Base-by-base conservation (phyloP, 2,329 filamentous ascomycete species). In the Colletotrichum kahawae region DNA sequence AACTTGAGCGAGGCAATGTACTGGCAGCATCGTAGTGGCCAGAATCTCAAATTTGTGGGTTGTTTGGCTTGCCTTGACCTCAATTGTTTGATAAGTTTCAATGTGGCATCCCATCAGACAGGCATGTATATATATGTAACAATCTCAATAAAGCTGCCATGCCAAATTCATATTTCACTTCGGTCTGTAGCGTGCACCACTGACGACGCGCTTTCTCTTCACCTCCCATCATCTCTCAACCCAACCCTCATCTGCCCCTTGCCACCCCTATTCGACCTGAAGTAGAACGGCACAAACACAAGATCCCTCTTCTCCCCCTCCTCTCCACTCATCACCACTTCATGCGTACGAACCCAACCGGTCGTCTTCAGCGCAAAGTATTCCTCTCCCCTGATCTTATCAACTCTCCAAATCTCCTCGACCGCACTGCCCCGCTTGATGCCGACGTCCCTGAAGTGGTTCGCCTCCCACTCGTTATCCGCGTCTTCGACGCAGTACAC, bases 401-500 rank as follows among this genome's bases (percentile, higher is more conserved):
- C 76, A 18, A 68, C 77, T 36, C 73, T 70, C 51, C 73, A 63
- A 66, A 80, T 79, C 51, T 80, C 80, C 9, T 31, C 66, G 6
- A 80, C 57, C 2, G 31, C 12, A 8, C 79, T 70, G 21, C 76
- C 77, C 14, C 78, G 71, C 60, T 77, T 78, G 64, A 84, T 78
- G 18, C 79, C 80, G n/a, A 85, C 76, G 70, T 85, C 83, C 77
- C 87, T 90, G 83, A 91, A 91, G 79, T 92, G 90, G 77, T 91
- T 86, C 2, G 83, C 78, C 66, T 89, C 90, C 88, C 89, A 91
- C 1, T 82, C 43, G 71, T 92, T 91, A 77, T 92, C 90, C 8
- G 85, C 78, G 70, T 92, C 91, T 78, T 93, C 91, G 5, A 89
- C 85, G 73, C 90, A 93, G 80, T 92, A 93, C 7, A 92, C 83